phyloP scores from a whole-genome alignment of 495 filamentous ascomycete genomes.

The Glonium stellatum region DNA sequence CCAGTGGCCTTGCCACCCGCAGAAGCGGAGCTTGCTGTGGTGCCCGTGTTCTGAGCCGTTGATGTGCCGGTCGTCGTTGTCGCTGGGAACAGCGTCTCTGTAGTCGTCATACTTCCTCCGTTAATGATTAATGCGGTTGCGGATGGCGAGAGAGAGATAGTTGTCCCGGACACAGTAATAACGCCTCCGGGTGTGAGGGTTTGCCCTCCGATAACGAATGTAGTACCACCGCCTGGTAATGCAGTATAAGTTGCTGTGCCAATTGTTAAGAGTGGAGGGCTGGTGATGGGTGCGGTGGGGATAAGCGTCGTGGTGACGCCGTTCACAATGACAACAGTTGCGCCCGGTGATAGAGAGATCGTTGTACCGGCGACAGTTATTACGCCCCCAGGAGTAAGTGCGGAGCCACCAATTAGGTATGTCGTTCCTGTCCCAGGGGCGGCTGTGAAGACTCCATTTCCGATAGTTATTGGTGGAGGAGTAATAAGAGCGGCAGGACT shows the following conservation, averaged over 20 bases:
- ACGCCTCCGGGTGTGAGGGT: constrained; percentile 34
- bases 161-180: constrained; percentile 33
- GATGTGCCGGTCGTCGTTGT: constrained; percentile 5
- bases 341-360: constrained; percentile 27
- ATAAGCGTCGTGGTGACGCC: constrained; percentile 13
- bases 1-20: neutral
- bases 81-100: constrained; percentile 19
- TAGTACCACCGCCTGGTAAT: constrained; percentile 19
- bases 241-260: constrained; percentile 27
- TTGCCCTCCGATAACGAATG: constrained; percentile 31
- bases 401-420: constrained; percentile 31
- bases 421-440: constrained; percentile 26
- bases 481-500: constrained; percentile 16
- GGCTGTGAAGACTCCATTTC: constrained; percentile 29
- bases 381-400: constrained; percentile 32
- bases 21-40: neutral
- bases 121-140: constrained; percentile 29
- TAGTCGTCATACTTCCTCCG: constrained; percentile 9
- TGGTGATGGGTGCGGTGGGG: constrained; percentile 9
- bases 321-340: constrained; percentile 28
- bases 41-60: neutral
- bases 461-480: constrained; percentile 32
- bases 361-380: constrained; percentile 29
- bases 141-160: constrained; percentile 29
- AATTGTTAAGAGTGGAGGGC: constrained; percentile 23